A percentile compares a stretch with the other conserved stretches of the same genome.
Conservation (phyloP, 805 yeast genomes). For the Yarrowia alimentaria region DNA sequence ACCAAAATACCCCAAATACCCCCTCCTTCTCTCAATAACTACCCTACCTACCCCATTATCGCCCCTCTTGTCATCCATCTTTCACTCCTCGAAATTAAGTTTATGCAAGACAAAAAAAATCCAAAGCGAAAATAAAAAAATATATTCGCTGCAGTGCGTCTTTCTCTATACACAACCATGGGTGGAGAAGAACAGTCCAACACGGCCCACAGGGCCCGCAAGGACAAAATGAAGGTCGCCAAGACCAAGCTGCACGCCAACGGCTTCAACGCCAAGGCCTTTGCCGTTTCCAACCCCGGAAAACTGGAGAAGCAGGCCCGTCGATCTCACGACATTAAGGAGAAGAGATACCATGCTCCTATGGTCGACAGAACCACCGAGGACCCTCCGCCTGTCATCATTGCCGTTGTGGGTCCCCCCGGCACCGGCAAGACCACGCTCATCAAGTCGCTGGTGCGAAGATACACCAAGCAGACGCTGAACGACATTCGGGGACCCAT, state of each 20-base stretch:
- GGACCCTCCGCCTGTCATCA: slow-evolving; percentile 94
- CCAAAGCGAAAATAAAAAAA: too few species aligned
- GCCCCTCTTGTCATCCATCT: too few species aligned
- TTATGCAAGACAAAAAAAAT: not conserved
- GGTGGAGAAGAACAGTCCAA: slow-evolving; percentile 57
- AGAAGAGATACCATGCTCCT: slow-evolving; percentile 88
- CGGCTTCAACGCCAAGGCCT: slow-evolving; percentile 82
- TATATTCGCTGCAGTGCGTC: too few species aligned
- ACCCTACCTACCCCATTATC: too few species aligned
- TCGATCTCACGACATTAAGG: slow-evolving; percentile 77
- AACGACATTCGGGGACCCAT: slow-evolving; percentile 92
- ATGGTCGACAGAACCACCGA: slow-evolving; percentile 98
- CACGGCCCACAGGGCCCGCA: slow-evolving; percentile 74
- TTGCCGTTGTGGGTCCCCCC: slow-evolving; percentile 97
- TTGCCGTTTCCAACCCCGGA: slow-evolving; percentile 80
- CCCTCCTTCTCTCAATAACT: too few species aligned
- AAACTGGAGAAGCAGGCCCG: slow-evolving; percentile 80
- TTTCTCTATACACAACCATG: slow-evolving; percentile 7
- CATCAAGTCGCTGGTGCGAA: slow-evolving; percentile 80
- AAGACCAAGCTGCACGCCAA: slow-evolving; percentile 86
- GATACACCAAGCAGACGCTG: slow-evolving; percentile 82
- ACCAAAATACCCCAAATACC: too few species aligned
- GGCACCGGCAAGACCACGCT: slow-evolving; percentile 97
- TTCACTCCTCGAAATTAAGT: not conserved
- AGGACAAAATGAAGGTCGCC: slow-evolving; percentile 54